phyloP scores from a whole-genome alignment of 257 asterid genomes.

The Capsicum chinense region DNA sequence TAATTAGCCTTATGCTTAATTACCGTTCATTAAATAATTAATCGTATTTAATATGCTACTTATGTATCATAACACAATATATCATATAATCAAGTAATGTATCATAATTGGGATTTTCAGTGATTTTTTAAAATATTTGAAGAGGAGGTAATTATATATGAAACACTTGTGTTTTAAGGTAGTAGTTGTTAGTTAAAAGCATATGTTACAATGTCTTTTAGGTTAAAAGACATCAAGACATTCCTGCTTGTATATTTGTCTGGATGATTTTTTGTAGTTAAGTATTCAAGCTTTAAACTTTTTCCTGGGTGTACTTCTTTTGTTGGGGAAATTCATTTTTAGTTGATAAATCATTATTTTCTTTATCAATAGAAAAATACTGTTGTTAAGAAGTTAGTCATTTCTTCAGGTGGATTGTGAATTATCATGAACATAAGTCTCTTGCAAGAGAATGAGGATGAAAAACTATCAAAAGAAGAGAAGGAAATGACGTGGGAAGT shows the following conservation, averaged over 20 bases:
- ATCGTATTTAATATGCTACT: no score
- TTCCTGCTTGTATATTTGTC: background rate
- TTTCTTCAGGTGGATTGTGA: conserved; percentile 78
- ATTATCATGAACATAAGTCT: conserved; percentile 94
- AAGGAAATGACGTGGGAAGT: conserved; percentile 99
- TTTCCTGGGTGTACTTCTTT: conserved; percentile 1
- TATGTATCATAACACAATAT: no score
- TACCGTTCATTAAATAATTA: no score
- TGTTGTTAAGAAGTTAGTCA: conserved; percentile 17
- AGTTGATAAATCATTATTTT: background rate
- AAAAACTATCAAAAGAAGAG: conserved; percentile 93
- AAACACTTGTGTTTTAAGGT: no score
- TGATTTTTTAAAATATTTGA: no score
- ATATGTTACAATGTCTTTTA: background rate
- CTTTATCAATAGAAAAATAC: conserved; percentile 8
- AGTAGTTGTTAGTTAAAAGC: background rate
- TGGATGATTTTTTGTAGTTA: background rate
- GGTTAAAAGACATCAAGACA: background rate
- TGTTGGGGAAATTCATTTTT: background rate
- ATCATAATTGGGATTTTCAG: no score
- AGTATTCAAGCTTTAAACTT: background rate
- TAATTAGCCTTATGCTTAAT: no score
- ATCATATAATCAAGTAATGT: no score
- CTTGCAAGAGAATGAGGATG: conserved; percentile 96
- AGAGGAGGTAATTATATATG: no score